These are phyloP conservation scores for Saxophila tyrrhenica DNA, from an alignment of 495 filamentous ascomycete genomes.

Conservation along the genomic window DNA sequence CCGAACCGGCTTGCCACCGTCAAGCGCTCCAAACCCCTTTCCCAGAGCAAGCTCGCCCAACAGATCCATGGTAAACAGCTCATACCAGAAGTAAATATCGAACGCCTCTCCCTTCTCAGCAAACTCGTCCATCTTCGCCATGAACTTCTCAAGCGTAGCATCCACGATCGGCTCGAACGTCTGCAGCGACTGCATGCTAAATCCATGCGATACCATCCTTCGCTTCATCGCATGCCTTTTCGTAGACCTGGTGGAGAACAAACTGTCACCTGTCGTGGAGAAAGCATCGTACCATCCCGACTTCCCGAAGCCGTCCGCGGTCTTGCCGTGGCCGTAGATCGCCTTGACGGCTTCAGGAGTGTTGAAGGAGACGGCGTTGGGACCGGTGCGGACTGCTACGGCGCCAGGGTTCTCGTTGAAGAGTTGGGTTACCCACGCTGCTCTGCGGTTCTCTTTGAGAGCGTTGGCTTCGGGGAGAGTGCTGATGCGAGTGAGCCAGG, in stretches of 20 bases:
- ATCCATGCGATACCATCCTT: slow-evolving; percentile 13
- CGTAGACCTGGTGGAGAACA: slow-evolving; percentile 18
- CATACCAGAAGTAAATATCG: slow-evolving; percentile 21
- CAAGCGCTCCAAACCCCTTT: slow-evolving; percentile 16
- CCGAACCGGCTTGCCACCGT: slow-evolving; percentile 11
- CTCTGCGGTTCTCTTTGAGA: slow-evolving; percentile 8
- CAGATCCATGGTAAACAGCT: slow-evolving; percentile 21
- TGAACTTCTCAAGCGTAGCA: slow-evolving; percentile 13
- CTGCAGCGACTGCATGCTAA: slow-evolving; percentile 9
- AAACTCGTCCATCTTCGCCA: slow-evolving; percentile 3
- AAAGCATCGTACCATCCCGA: slow-evolving; percentile 20
- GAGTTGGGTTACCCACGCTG: slow-evolving; percentile 13
- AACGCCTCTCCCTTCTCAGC: slow-evolving; percentile 2
- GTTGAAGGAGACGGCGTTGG: slow-evolving; percentile 19
- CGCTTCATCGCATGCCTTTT: slow-evolving; percentile 18
- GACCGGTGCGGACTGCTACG: slow-evolving; percentile 15
- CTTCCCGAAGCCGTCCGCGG: slow-evolving; percentile 14
- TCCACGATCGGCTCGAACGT: slow-evolving; percentile 17
- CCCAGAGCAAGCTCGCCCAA: slow-evolving; percentile 20
- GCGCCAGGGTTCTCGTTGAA: slow-evolving; percentile 15
- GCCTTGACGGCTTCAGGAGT: slow-evolving; percentile 19
- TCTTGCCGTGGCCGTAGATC: slow-evolving; percentile 17
- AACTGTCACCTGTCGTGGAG: slow-evolving; percentile 12
- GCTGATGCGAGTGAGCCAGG: slow-evolving; percentile 16
- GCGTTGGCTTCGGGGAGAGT: slow-evolving; percentile 16